Percentiles rank a stretch among this genome's conserved stretches.
Evolutionary conservation across 2,329 filamentous ascomycete species (phyloP).

Genomic region (Biscogniauxia mediterranea): DNA sequence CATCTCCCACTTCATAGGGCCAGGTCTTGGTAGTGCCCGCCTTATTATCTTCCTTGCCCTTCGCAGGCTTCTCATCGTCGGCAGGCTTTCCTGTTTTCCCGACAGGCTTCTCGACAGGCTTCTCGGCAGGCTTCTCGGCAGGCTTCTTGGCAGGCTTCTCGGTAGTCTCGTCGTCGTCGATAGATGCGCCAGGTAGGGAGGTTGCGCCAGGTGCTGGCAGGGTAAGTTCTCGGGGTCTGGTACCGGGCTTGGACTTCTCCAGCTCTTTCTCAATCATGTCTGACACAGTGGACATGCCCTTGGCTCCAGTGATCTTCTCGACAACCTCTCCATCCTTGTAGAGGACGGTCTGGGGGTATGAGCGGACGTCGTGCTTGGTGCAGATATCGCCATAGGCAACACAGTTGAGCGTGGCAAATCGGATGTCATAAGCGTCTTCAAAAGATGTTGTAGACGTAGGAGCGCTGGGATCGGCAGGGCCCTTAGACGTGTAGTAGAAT

Average conservation of each 20-base stretch:
- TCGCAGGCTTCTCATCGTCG: constrained; percentile 30
- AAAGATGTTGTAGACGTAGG: constrained; percentile 54
- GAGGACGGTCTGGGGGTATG: constrained; percentile 75
- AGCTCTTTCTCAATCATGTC: constrained; percentile 72
- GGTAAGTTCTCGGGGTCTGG: constrained; percentile 64
- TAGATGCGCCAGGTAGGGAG: constrained; percentile 35
- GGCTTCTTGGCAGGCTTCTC: constrained; percentile 18
- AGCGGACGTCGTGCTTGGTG: constrained; percentile 60
- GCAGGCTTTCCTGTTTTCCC: constrained; percentile 23
- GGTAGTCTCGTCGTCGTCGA: constrained; percentile 18
- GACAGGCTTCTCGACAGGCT: constrained; percentile 21
- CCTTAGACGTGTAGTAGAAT: constrained; percentile 86
- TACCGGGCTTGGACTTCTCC: constrained; percentile 77
- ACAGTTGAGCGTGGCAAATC: constrained; percentile 85
- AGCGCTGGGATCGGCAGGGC: constrained; percentile 54
- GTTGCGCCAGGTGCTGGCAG: constrained; percentile 71
- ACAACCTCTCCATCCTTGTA: constrained; percentile 74
- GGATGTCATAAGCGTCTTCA: constrained; percentile 81
- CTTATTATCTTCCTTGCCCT: constrained; percentile 21
- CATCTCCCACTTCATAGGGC: constrained; percentile 7
- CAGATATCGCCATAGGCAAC: constrained; percentile 80
- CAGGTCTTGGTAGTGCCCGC: constrained; percentile 19
- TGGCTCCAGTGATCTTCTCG: constrained; percentile 63
- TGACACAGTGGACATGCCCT: constrained; percentile 65
- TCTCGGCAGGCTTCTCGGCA: constrained; percentile 27